Evolutionary conservation across 2,329 filamentous ascomycete genomes (phyloP), one percentile per base, ranked within the genome.

Genomic region (Aspergillus jensenii): DNA sequence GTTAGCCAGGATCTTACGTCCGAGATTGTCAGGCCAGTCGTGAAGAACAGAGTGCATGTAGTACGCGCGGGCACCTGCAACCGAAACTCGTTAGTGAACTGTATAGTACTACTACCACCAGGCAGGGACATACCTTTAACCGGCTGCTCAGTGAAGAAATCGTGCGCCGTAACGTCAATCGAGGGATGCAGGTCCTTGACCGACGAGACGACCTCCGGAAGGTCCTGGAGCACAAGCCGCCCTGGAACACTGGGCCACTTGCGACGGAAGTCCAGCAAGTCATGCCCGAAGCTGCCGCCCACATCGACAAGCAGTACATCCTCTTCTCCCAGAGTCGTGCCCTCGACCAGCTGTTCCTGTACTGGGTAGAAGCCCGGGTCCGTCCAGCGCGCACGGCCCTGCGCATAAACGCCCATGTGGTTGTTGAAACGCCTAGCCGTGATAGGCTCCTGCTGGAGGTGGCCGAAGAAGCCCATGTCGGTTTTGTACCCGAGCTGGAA

Each of bases 141-240:
- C 0, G 76, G 78, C 61, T 83, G 79, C 47, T 77, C 72, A 0
- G 71, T 79, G 55, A 76, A 76, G 57, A 83, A 82, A 60, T 83
- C 77, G 57, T 83, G 73, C 2, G 65, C 67, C 70, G 81, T 75
- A 4, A 63, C 6, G 56, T 70, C 59, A 27, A 74, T 66, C 2
- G 62, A 27, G 6, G 67, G 33, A 15, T 59, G 43, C 33, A 45
- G 15, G 19, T 23, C 50, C 19, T 63, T 60, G 17, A 67, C 64
- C 1, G 45, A 27, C 7, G 45, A 48, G n/a, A 71, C 56, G 45
- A 82, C 76, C 3, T 71, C 64, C 0, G 76, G 73, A 4, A 79
- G 68, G 58, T 84, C 82, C 61, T 85, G 81, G 0, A 84, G 68
- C 1, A 84, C 66, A 2, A 83, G 65, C 4, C 72, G 69, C 2